These are phyloP conservation scores for Scenedesmus sp. DNA, from an alignment of 163 green algal genomes.

Conservation along the genomic window DNA sequence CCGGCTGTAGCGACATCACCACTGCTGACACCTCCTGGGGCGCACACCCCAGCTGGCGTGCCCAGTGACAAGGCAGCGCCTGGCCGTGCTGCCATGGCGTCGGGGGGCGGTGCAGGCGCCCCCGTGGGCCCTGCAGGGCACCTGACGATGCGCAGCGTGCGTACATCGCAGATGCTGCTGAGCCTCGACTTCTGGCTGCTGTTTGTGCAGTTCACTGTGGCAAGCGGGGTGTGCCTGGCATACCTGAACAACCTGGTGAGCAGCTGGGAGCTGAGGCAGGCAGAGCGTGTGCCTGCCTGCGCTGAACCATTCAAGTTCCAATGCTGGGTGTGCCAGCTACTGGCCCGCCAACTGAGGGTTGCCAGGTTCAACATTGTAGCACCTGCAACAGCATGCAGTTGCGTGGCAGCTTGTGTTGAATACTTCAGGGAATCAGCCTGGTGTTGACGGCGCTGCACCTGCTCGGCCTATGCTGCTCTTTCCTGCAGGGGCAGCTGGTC, in stretches of 20 bases:
- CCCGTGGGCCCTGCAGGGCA: background rate
- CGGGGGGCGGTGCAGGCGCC: background rate
- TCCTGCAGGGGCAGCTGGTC: conserved; percentile 59
- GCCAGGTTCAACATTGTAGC: background rate
- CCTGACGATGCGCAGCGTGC: conserved; percentile 47
- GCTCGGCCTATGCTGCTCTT: background rate
- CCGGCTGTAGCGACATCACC: background rate
- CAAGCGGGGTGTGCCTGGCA: conserved; percentile 70
- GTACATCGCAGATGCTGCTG: conserved; percentile 50
- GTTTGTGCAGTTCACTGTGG: conserved; percentile 68
- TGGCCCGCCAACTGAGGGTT: background rate
- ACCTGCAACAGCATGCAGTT: background rate
- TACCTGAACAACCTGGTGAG: conserved; percentile 79
- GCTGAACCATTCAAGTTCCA: background rate
- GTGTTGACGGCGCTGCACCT: background rate
- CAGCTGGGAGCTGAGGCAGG: background rate
- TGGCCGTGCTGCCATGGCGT: background rate
- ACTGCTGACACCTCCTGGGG: conserved; percentile 1
- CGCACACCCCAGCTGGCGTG: background rate
- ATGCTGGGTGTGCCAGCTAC: background rate
- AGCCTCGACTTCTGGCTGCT: conserved; percentile 74
- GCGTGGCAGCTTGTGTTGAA: too few species aligned
- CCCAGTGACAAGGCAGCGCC: background rate
- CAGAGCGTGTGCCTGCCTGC: background rate
- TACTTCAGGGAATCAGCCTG: background rate